Percentiles rank a stretch among this genome's conserved stretches.
phyloP scores from a whole-genome alignment of 139 green algal genomes.

The Chlamydomonas applanata region DNA sequence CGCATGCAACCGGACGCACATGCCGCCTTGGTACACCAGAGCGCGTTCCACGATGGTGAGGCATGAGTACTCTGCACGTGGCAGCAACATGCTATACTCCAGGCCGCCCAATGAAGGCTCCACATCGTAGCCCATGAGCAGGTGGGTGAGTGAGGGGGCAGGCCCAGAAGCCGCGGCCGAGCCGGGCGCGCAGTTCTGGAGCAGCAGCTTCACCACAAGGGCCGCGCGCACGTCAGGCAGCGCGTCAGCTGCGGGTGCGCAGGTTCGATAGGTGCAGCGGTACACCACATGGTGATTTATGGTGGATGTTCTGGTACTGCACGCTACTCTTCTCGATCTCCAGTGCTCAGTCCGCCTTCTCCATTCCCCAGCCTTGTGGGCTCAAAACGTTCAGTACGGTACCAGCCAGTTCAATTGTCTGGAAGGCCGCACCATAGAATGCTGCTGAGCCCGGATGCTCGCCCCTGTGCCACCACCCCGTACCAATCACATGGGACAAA shows the following conservation, averaged over 20 bases:
- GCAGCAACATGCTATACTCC: slow-evolving; percentile 29
- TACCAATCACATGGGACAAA: no score
- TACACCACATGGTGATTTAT: neutral
- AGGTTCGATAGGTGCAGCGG: no score
- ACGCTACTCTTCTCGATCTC: no score
- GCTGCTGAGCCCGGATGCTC: no score
- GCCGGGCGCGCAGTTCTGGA: slow-evolving; percentile 3
- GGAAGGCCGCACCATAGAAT: no score
- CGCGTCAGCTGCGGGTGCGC: neutral
- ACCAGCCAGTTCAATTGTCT: no score
- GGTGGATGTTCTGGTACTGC: no score
- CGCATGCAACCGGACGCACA: neutral
- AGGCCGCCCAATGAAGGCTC: slow-evolving; percentile 32
- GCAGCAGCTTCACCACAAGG: slow-evolving; percentile 24
- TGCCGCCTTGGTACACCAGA: slow-evolving; percentile 20
- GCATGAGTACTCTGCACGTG: slow-evolving; percentile 45
- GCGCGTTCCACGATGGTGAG: slow-evolving; percentile 50
- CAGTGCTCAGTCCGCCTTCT: no score
- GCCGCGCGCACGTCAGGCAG: slow-evolving; percentile 17
- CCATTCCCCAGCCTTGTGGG: no score
- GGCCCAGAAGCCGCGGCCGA: neutral
- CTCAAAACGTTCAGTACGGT: no score
- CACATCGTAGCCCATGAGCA: slow-evolving; percentile 80
- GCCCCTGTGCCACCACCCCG: no score
- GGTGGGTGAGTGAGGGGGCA: slow-evolving; percentile 65